Conservation (phyloP, 192 early-diverging fungal species). For the Coemansia sp. region DNA sequence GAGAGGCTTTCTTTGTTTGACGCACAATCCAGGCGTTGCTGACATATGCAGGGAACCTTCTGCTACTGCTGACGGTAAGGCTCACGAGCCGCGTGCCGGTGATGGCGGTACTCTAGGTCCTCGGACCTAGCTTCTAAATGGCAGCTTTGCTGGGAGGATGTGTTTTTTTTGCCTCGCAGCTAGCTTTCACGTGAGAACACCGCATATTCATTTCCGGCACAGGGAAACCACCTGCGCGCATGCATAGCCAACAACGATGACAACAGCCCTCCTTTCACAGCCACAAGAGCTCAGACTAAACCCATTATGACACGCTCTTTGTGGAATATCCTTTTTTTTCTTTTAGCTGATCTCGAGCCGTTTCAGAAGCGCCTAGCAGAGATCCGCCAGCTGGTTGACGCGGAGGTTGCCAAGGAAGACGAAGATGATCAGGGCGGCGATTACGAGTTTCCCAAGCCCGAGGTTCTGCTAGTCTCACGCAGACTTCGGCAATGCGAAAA, state of each 20-base stretch:
- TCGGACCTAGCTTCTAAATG: not conserved
- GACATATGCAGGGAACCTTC: not conserved
- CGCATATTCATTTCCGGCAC: constrained; percentile 7
- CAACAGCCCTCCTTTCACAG: not conserved
- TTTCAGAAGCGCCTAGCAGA: constrained; percentile 60
- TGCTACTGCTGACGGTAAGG: not conserved
- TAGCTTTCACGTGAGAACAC: constrained; percentile 1
- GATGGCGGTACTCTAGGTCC: not conserved
- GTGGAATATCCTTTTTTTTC: not conserved
- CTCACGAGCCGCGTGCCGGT: not conserved
- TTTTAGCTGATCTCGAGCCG: constrained; percentile 60
- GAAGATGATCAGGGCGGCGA: constrained; percentile 5
- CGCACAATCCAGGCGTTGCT: not conserved
- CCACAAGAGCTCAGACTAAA: not conserved
- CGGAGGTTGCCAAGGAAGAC: constrained; percentile 35
- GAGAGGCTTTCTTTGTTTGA: not conserved
- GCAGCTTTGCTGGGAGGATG: not conserved
- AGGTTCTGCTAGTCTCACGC: constrained; percentile 40
- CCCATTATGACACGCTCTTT: not conserved
- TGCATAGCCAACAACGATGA: not conserved
- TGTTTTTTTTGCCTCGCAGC: not conserved
- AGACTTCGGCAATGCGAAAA: constrained; percentile 54
- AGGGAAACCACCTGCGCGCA: constrained; percentile 11
- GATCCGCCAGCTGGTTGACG: constrained; percentile 59
- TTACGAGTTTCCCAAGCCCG: constrained; percentile 12